phyloP scores from a whole-genome alignment of 495 filamentous ascomycete species.

The Penicillium argentinense region DNA sequence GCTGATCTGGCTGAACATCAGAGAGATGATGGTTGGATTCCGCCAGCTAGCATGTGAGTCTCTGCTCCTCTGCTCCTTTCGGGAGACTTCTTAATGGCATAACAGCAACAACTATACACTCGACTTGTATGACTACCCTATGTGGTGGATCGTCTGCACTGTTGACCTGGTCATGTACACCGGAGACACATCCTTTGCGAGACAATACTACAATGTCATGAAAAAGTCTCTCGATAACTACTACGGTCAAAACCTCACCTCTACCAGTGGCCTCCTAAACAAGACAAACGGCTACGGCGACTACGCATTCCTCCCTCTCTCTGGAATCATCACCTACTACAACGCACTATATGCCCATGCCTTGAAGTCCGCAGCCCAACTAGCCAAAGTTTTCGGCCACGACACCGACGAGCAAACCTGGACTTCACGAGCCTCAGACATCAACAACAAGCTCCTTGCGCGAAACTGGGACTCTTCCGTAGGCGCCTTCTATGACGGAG shows the following conservation, averaged over 20 bases:
- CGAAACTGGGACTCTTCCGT: constrained; percentile 33
- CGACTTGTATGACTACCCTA: constrained; percentile 45
- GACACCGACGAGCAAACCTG: constrained; percentile 34
- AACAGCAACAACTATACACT: constrained; percentile 42
- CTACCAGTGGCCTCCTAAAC: constrained; percentile 32
- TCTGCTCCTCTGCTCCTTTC: no score
- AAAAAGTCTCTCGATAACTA: constrained; percentile 36
- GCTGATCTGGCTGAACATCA: constrained; percentile 47
- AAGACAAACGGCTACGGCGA: constrained; percentile 44
- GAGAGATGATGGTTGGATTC: constrained; percentile 49
- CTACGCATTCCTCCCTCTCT: constrained; percentile 48
- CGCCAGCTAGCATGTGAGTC: constrained; percentile 44
- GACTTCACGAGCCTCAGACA: constrained; percentile 29
- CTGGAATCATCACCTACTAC: constrained; percentile 46
- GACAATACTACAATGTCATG: constrained; percentile 34
- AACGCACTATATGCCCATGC: constrained; percentile 49
- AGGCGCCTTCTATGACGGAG: constrained; percentile 41
- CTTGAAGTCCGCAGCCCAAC: constrained; percentile 37
- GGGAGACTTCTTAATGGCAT: neutral
- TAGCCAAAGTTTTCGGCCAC: constrained; percentile 30
- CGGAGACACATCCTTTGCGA: constrained; percentile 30
- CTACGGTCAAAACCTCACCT: constrained; percentile 9
- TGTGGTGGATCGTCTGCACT: constrained; percentile 46
- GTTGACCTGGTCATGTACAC: constrained; percentile 48
- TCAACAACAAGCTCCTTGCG: constrained; percentile 29